Base-by-base conservation (phyloP, 495 filamentous ascomycete species). In the Glonium stellatum region DNA sequence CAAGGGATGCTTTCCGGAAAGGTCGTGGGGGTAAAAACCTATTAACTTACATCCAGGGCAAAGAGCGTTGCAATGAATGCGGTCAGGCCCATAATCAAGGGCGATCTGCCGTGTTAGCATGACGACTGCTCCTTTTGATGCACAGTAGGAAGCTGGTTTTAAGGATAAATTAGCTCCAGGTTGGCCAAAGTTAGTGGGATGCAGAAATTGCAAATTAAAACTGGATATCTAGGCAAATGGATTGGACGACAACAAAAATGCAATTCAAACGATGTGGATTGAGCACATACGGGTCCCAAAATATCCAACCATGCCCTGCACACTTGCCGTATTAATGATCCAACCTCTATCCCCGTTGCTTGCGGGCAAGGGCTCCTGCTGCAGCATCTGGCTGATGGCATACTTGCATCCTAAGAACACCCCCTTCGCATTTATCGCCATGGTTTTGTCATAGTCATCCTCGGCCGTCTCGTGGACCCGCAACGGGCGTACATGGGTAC, bases 251-350 rank as follows among this genome's bases (percentile, higher is more conserved):
- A 31, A n/a, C n/a, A 31, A 31, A 31, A 31, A 31, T 31, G 27
- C 27, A 6, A 6, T 31, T 2, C 27, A 31, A 31, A 6, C 27
- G 27, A 31, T 31, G 6, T 31, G 27, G 27, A 31, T 31, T 31
- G 21, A 18, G 48, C 21, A 37, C 53, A 23, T 37, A 37, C 34
- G 53, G 18, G 25, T 37, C 5, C 34, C 25, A 18, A 12, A 36
- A 37, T 36, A 55, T 18, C 58, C 77, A 52, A 80, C 72, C 15
- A 78, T 58, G 0, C 80, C 78, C 61, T 76, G 67, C 0, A 78
- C 71, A 6, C 74, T 78, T 1, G 78, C 73, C 0, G 78, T 77
- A 50, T 82, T 84, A 39, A 83, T 67, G 31, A 84, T 80, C 79
- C 79, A 82, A 10, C 81, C 80, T 46, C 78, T 58, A 58, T 80